Base-by-base conservation (phyloP, 2,329 filamentous ascomycete species). In the Xylariaceae sp. region DNA sequence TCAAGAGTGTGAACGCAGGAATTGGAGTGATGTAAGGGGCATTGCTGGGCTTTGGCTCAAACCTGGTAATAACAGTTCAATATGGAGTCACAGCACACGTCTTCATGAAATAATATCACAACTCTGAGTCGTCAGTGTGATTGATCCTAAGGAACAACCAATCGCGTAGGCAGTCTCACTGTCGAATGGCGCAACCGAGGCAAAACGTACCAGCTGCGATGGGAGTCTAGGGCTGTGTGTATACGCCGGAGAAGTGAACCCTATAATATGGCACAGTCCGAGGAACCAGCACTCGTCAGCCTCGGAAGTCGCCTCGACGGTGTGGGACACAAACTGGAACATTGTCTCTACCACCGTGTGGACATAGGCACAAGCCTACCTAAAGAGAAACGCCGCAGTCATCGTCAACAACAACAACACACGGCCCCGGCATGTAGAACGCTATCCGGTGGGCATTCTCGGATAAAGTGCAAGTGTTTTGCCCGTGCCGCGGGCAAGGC, bases 301-400 rank as follows among this genome's bases (percentile, higher is more conserved):
- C 30, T 45, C 51, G 42, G 13, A 23, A 23, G 44, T 51, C 18
- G 18, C 23, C 54, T 56, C n/a, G 8, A 51, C 15, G 11, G 13
- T 35, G 39, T 59, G 49, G 49, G 54, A 42, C 49, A 45, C 49
- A 13, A 54, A 54, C 50, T 55, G 53, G 52, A 44, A 47, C 49
- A 53, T 44, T 57, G 49, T 54, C 44, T 56, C 34, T 47, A 51
- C 15, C 30, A 35, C 39, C 47, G 48, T 42, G 39, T 57, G 54
- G 50, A 51, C 17, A 15, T 42, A 18, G 50, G n/a, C 49, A 44
- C 18, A 56, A 50, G 53, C 51, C 47, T 53, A 45, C 17, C 17
- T 18, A 18, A 18, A 58, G 34, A 47, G 30, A 54, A 11, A n/a
- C 10, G 23, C 49, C 44, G 44, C 13, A 30, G 23, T 13, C 13